Evolutionary conservation across 345 rosid species (phyloP).

Genomic region (Syzygium oleosum): DNA sequence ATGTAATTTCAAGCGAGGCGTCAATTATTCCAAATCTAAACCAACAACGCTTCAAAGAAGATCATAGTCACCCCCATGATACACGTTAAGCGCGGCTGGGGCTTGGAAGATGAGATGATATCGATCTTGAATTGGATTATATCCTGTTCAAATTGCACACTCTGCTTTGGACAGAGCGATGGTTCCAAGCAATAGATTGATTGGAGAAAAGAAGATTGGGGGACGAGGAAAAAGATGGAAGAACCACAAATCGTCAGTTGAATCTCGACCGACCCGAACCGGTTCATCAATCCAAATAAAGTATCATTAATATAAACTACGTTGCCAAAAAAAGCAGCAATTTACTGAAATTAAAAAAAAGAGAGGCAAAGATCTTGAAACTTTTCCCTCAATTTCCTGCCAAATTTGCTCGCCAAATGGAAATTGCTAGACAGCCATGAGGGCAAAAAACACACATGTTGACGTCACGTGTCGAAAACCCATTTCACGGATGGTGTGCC

Average conservation of each 20-base stretch:
- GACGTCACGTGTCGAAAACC: neutral
- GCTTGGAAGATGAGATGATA: neutral
- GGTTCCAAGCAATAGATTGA: neutral
- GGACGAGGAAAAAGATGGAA: neutral
- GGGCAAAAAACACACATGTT: neutral
- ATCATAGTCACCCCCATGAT: neutral
- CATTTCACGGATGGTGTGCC: neutral
- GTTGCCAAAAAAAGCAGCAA: neutral
- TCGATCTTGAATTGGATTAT: neutral
- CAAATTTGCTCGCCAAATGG: neutral
- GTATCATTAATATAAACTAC: neutral
- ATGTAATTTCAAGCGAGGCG: neutral
- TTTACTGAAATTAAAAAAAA: too few relatives aligned
- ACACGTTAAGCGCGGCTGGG: neutral
- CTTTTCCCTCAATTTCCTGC: neutral
- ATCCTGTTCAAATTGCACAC: neutral
- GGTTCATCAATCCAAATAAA: neutral
- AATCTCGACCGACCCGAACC: neutral
- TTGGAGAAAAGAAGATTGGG: neutral
- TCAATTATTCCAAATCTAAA: neutral
- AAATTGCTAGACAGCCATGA: neutral
- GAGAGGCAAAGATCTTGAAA: neutral
- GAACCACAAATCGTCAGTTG: neutral
- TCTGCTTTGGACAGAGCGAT: neutral
- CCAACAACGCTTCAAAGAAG: rapidly evolving